A percentile compares a stretch with the other conserved stretches of the same genome.
phyloP scores from a whole-genome alignment of 495 filamentous ascomycete species.

The Penicillium roqueforti region DNA sequence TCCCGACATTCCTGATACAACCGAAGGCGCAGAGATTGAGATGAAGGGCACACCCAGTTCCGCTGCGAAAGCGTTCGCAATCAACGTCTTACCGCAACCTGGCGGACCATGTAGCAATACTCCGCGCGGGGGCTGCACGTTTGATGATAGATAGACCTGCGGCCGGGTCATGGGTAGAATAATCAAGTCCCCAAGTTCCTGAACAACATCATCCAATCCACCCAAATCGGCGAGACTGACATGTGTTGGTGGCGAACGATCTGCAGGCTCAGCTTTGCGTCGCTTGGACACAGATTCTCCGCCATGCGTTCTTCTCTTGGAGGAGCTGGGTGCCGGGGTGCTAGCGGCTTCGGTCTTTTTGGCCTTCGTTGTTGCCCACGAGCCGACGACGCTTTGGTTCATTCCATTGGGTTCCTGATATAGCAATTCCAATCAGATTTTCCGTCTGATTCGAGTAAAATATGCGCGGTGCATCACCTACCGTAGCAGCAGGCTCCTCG shows the following conservation, averaged over 20 bases:
- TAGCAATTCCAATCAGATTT: slow-evolving; percentile 7
- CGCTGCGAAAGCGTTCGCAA: slow-evolving; percentile 86
- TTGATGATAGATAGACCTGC: slow-evolving; percentile 56
- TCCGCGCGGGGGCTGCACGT: slow-evolving; percentile 73
- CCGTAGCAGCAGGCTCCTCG: slow-evolving; percentile 37
- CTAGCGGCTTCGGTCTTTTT: slow-evolving; percentile 30
- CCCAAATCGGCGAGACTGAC: slow-evolving; percentile 78
- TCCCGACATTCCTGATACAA: slow-evolving; percentile 92
- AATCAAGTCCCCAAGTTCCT: slow-evolving; percentile 72
- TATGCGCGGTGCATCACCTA: slow-evolving; percentile 17
- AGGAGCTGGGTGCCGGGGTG: slow-evolving; percentile 24
- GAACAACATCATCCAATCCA: slow-evolving; percentile 75
- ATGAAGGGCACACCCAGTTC: slow-evolving; percentile 83
- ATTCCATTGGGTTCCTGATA: slow-evolving; percentile 60
- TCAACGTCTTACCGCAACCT: slow-evolving; percentile 92
- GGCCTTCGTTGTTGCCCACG: slow-evolving; percentile 56
- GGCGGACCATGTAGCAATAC: slow-evolving; percentile 90
- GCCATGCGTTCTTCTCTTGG: slow-evolving; percentile 53
- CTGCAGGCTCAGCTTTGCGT: slow-evolving; percentile 54
- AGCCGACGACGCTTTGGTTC: slow-evolving; percentile 68
- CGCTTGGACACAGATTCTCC: slow-evolving; percentile 67
- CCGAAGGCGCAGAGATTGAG: slow-evolving; percentile 79
- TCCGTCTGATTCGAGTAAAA: too few relatives aligned
- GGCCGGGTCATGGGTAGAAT: slow-evolving; percentile 75
- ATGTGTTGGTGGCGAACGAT: slow-evolving; percentile 69